Evolutionary conservation across 148 eudicot genomes (phyloP).

Genomic region (Chenopodium suecicum): DNA sequence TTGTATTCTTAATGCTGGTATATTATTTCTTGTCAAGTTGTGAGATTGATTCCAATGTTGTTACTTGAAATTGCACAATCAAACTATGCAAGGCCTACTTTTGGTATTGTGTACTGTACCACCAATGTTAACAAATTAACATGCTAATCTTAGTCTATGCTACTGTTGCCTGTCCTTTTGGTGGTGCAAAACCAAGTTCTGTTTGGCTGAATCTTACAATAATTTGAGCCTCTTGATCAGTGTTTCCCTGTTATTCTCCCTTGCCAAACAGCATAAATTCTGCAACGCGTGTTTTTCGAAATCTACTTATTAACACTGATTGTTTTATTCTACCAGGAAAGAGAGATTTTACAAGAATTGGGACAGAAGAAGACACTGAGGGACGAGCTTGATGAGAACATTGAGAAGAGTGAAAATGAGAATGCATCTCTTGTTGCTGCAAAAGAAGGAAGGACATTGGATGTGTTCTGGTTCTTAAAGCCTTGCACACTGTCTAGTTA

Average conservation of each 20-base stretch:
- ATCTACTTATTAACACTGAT: background rate
- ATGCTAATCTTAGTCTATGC: background rate
- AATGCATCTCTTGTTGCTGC: constrained; percentile 38
- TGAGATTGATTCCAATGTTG: background rate
- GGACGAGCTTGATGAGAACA: constrained; percentile 34
- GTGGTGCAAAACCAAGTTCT: background rate
- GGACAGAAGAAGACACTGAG: constrained; percentile 31
- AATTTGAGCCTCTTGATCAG: background rate
- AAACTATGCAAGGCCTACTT: background rate
- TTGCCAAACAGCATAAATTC: background rate
- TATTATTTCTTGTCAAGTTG: background rate
- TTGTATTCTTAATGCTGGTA: background rate
- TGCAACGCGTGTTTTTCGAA: background rate
- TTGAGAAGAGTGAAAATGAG: constrained; percentile 24
- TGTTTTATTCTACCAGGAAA: constrained; percentile 41
- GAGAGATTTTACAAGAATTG: constrained; percentile 58
- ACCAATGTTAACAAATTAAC: background rate
- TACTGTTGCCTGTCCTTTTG: too few species aligned
- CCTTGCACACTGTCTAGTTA: constrained; percentile 71
- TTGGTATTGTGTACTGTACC: background rate
- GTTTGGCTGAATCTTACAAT: background rate
- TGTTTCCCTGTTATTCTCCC: background rate
- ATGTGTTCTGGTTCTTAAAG: constrained; percentile 92
- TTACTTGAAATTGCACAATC: background rate
- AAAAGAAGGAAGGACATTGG: constrained; percentile 58